These are phyloP conservation scores for Clitopilus hobsonii DNA, from an alignment of 768 basidiomycete genomes.

Conservation along the genomic window DNA sequence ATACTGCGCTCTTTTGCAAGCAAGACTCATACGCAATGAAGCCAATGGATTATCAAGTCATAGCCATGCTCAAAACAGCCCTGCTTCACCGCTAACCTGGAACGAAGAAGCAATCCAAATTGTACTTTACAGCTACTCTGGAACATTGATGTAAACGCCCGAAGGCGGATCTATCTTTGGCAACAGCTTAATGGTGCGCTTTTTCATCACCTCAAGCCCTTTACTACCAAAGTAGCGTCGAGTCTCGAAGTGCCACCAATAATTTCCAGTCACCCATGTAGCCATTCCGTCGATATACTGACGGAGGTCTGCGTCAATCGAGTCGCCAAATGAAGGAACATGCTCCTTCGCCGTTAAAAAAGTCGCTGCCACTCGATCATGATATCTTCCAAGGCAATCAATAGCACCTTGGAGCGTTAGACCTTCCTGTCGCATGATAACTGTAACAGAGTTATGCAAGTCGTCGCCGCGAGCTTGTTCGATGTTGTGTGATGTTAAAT, in stretches of 20 bases:
- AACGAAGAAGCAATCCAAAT: too few species aligned
- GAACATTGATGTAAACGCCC: background rate
- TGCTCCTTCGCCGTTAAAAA: slow-evolving; percentile 19
- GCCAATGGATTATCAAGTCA: too few species aligned
- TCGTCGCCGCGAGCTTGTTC: slow-evolving; percentile 29
- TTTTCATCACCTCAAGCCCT: slow-evolving; percentile 15
- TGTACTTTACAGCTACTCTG: background rate
- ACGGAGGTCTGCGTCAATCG: slow-evolving; percentile 32
- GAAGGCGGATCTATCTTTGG: slow-evolving; percentile 5
- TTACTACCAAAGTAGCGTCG: slow-evolving; percentile 32
- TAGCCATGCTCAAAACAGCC: too few species aligned
- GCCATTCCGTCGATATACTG: slow-evolving; percentile 37
- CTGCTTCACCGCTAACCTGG: too few species aligned
- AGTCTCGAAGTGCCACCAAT: slow-evolving; percentile 46
- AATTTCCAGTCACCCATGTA: slow-evolving; percentile 39
- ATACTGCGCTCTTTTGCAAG: too few species aligned
- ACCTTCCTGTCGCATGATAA: slow-evolving; percentile 23
- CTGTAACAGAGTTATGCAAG: slow-evolving; percentile 27
- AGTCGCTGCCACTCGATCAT: slow-evolving; percentile 19
- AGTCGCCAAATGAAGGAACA: slow-evolving; percentile 36
- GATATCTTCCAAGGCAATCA: slow-evolving; percentile 19
- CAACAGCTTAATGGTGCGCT: slow-evolving; percentile 13
- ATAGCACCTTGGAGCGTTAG: slow-evolving; percentile 22
- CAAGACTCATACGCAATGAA: too few species aligned
- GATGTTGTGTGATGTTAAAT: slow-evolving; percentile 29